Conservation (phyloP, 1,284 basidiomycete genomes). For the Ceratobasidium sp. region DNA sequence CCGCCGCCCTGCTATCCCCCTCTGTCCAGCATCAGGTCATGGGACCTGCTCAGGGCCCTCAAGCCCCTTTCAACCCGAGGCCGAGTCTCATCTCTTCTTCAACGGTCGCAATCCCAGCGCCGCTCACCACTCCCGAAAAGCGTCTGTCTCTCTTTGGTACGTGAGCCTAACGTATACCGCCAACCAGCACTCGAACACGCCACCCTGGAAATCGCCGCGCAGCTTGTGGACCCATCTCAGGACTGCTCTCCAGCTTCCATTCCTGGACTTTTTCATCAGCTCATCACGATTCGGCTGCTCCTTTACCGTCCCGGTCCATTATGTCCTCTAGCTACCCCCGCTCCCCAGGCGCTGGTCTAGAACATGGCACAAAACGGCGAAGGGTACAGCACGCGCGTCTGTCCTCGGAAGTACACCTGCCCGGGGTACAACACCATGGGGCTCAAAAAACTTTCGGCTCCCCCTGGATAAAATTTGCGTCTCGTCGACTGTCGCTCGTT, state of each 20-base stretch:
- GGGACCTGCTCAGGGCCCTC: neutral
- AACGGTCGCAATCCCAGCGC: too few species aligned
- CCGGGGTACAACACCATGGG: neutral
- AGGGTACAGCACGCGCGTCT: constrained; percentile 11
- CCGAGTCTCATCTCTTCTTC: constrained; percentile 7
- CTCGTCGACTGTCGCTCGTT: constrained; percentile 16
- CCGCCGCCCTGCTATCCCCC: neutral
- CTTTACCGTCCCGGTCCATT: constrained; percentile 2
- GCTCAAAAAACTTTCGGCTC: neutral
- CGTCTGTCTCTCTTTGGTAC: neutral
- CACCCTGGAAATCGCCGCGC: neutral
- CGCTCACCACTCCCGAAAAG: neutral
- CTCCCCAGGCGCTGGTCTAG: constrained; percentile 24
- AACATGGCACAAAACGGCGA: constrained; percentile 28
- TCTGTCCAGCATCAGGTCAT: neutral
- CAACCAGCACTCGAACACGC: neutral
- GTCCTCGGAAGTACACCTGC: neutral
- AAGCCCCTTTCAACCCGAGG: neutral
- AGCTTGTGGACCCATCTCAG: neutral
- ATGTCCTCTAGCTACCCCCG: constrained; percentile 17
- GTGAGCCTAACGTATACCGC: neutral
- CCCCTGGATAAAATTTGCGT: constrained; percentile 9
- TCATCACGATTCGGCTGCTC: constrained; percentile 20
- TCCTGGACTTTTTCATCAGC: constrained; percentile 2
- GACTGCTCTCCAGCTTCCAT: neutral